phyloP scores from a whole-genome alignment of 1,139 yeast genomes.

The Protomyces arabidopsidicola region DNA sequence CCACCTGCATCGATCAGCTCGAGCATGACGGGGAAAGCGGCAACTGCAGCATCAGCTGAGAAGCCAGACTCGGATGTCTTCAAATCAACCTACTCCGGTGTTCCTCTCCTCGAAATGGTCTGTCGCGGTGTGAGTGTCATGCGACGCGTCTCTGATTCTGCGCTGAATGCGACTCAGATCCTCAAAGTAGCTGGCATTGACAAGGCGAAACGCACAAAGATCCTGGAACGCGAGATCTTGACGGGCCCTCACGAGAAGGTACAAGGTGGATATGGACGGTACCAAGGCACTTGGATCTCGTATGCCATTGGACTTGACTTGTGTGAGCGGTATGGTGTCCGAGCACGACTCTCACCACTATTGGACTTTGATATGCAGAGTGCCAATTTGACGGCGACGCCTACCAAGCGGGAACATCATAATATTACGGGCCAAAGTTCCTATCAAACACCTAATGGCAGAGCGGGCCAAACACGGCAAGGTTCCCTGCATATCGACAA shows the following conservation, averaged over 20 bases:
- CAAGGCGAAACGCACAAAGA: conserved; percentile 76
- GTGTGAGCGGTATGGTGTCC: conserved; percentile 60
- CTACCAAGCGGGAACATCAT: conserved; percentile 49
- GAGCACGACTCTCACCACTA: conserved; percentile 58
- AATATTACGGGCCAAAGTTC: not conserved
- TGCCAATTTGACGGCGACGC: conserved; percentile 50
- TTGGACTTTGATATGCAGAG: conserved; percentile 50
- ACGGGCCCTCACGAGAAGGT: conserved; percentile 83
- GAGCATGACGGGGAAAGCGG: too few relatives aligned
- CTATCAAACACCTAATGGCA: not conserved
- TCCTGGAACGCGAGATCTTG: conserved; percentile 82
- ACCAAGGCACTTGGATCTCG: conserved; percentile 81
- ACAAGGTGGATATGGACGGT: conserved; percentile 92
- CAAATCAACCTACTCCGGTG: conserved; percentile 57
- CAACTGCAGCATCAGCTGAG: not conserved
- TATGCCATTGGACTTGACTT: conserved; percentile 57
- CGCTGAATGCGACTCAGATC: conserved; percentile 89
- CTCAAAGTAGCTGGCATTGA: conserved; percentile 82
- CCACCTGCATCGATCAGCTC: not conserved
- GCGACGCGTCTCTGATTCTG: conserved; percentile 74
- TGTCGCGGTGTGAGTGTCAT: conserved; percentile 72
- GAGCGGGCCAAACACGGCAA: not conserved
- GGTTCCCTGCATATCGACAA: not conserved
- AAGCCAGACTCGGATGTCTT: conserved; percentile 10
- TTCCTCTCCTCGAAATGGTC: conserved; percentile 64